Evolutionary conservation across 1,284 basidiomycete species (phyloP), one percentile per base, ranked within the genome.

Genomic region (Microbotryum scabiosae): DNA sequence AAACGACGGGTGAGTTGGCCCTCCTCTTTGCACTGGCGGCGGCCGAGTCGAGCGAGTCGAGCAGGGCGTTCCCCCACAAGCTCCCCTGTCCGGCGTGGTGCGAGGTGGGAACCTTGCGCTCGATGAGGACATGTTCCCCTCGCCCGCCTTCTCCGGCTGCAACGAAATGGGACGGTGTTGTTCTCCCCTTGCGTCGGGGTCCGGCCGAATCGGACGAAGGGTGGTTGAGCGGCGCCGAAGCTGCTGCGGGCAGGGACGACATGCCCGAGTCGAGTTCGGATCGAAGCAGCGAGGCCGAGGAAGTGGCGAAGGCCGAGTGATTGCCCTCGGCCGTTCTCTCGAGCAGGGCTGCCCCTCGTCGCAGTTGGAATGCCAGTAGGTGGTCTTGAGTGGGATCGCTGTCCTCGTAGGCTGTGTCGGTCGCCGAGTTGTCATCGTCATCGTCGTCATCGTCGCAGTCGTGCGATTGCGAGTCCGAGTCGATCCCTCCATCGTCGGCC

Each of bases 81-180:
- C 9, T 23, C 12, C 48, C 41, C 26, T 28, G 50, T 50, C 25
- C 49, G 32, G 49, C 49, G 45, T 44, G 18, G 44, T 25, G 10
- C 32, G 28, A 16, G 16, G 25, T 28, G 26, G 43, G 23, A 8
- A 6, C 16, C 41, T 28, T 21, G 9, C 62, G 57, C 51, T 63
- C 53, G 30, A 68, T 57, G 36, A 68, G 58, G 23, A 66, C 60
- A 30, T 68, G 64, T 16, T 60, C 66, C 30, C 62, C 64, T 23
- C 64, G n/a, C 1, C 66, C 65, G 5, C 53, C 30, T 9, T 59
- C 62, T 10, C 62, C 59, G 1, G 56, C 60, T 41, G 36, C 36
- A 12, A 41, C 10, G 14, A 41, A 16, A 49, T 49, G 47, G 3
- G 23, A 12, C 23, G 47, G 25, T 32, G 25, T 18, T 1, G 20